phyloP scores from a whole-genome alignment of 2,329 filamentous ascomycete genomes.

The Scleromitrula shiraiana region DNA sequence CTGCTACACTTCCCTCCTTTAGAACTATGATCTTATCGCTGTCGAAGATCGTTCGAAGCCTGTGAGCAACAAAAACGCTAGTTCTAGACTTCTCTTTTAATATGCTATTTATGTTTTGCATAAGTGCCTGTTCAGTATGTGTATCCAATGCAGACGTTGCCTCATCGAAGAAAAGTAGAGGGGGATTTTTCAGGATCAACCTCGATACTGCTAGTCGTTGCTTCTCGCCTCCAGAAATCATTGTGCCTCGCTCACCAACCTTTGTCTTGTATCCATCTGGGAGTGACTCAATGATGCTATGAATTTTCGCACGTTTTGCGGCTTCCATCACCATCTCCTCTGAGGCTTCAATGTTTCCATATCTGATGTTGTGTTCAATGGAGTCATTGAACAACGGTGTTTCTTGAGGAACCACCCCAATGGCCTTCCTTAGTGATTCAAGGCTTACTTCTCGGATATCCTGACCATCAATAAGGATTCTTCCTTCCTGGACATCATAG shows the following conservation, averaged over 20 bases:
- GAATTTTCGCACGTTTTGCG: conserved; percentile 74
- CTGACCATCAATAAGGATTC: conserved; percentile 87
- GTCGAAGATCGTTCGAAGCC: conserved; percentile 87
- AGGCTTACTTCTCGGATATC: conserved; percentile 78
- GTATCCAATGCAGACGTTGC: conserved; percentile 89
- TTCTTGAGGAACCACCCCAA: conserved; percentile 95
- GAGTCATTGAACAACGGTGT: conserved; percentile 96
- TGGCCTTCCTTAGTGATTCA: conserved; percentile 73
- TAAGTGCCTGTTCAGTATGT: conserved; percentile 82
- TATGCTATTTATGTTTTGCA: conserved; percentile 89
- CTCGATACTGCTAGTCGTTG: conserved; percentile 80
- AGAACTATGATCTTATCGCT: conserved; percentile 89
- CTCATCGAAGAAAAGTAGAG: conserved; percentile 89
- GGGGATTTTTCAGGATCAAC: conserved; percentile 80
- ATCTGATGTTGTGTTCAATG: conserved; percentile 90
- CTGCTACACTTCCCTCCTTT: conserved; percentile 74
- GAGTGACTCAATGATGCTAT: conserved; percentile 71
- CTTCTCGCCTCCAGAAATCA: conserved; percentile 95
- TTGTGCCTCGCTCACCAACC: conserved; percentile 89
- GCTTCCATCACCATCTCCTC: conserved; percentile 67
- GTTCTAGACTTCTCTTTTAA: conserved; percentile 81
- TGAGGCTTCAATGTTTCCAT: conserved; percentile 73
- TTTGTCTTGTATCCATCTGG: conserved; percentile 85
- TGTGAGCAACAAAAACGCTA: conserved; percentile 90
- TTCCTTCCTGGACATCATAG: conserved; percentile 80